These are phyloP conservation scores for Plasmodium vivax DNA, from an alignment of 169 alveolate species.

Conservation along the genomic window DNA sequence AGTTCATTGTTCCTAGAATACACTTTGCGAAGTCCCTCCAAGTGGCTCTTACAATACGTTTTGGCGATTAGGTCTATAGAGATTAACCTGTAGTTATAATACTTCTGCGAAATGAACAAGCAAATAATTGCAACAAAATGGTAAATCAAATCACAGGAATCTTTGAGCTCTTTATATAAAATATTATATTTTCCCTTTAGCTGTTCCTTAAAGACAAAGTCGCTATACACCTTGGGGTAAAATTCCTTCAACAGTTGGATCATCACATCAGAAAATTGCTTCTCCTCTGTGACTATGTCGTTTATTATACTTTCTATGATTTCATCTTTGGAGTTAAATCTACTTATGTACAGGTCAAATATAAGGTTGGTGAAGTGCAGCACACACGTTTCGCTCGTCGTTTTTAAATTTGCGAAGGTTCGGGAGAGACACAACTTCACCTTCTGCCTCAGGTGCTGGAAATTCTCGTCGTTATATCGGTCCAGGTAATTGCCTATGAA, in stretches of 20 bases:
- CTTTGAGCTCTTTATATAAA: constrained; percentile 29
- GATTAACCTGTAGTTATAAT: constrained; percentile 37
- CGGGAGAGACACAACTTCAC: constrained; percentile 48
- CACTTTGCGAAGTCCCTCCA: constrained; percentile 63
- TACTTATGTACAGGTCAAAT: constrained; percentile 69
- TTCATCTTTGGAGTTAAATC: constrained; percentile 54
- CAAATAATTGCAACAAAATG: constrained; percentile 68
- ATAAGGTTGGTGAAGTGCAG: constrained; percentile 59
- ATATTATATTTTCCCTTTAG: constrained; percentile 26
- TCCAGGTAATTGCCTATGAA: constrained; percentile 67
- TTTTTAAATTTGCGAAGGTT: constrained; percentile 51
- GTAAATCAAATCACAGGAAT: constrained; percentile 58
- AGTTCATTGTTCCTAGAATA: constrained; percentile 42
- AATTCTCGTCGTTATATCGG: constrained; percentile 65
- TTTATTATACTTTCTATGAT: constrained; percentile 50
- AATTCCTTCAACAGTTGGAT: constrained; percentile 47
- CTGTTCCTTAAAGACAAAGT: constrained; percentile 41
- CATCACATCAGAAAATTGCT: constrained; percentile 59
- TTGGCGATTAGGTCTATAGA: constrained; percentile 45
- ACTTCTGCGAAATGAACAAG: constrained; percentile 58
- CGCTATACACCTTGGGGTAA: constrained; percentile 34
- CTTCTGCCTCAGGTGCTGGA: constrained; percentile 56
- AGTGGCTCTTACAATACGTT: constrained; percentile 57
- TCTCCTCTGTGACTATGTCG: constrained; percentile 51
- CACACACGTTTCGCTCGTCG: constrained; percentile 73